Evolutionary conservation across 352 stramenopile species (phyloP), one percentile per base, ranked within the genome.

Genomic region (Phytophthora hybrid): DNA sequence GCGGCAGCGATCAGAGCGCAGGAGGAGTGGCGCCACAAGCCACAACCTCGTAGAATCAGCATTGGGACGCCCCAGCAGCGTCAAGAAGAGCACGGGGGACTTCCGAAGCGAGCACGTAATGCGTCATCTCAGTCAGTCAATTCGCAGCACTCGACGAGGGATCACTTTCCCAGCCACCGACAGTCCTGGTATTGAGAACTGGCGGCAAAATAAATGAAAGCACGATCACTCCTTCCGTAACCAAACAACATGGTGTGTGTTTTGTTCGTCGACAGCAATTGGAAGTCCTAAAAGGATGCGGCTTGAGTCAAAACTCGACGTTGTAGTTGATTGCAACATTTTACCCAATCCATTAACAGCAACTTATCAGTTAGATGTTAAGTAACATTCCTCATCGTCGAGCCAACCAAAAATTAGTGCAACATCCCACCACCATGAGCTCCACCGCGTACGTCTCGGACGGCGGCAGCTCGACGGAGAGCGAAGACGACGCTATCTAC

Each of bases 401-500:
- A n/a, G 13, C 39, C 39, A 46, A 46, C 13, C 39, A 46, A 44
- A 46, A 26, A 26, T 26, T 46, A 46, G 39, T 46, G 39, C 39
- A 46, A 46, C 44, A 51, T 51, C 0, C 18, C 18, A 4, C 5
- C 34, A 41, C 32, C 44, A 70, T 66, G 55, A 71, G 26, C 49
- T 52, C 14, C 23, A 8, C 47, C 1, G 26, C 21, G 2, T 66
- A 71, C 62, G n/a, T 19, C 47, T 75, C 68, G 19, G 70, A 65
- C 21, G 69, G 53, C 32, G 55, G 71, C 54, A 78, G 66, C 55
- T 63, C 66, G 37, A 74, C 65, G 26, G 71, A 77, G 51, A 77
- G 65, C 47, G 65, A 77, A 37, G 59, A 69, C 26, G 55, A 70
- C 19, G 9, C 41, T 9, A 9, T n/a, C 49, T 69, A 63, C 16